Base-by-base conservation (phyloP, 2,329 filamentous ascomycete species). In the Neopestalotiopsis sp. region DNA sequence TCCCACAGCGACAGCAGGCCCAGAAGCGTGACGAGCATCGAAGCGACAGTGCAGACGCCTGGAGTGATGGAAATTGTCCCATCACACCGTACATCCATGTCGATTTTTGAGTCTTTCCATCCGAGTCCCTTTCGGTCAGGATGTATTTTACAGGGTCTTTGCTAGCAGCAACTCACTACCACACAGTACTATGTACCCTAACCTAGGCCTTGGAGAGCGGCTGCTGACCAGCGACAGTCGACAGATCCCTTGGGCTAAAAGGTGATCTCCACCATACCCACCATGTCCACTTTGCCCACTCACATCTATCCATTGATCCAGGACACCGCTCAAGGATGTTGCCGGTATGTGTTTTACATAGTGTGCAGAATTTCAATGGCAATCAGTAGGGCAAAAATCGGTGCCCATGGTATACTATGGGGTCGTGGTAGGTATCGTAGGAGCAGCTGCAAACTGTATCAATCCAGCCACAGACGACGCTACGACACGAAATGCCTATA, bases 261-360 rank as follows among this genome's bases (percentile, higher is more conserved):
- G 14, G 59, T 34, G 20, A 28, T 57, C 64, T 28, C 64, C 45
- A 66, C 64, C 49, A 24, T 66, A 20, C 30, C 64, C 64, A 66
- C 64, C 49, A 34, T 20, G 5, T 17, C 40, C 40, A 66, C 52
- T 58, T 66, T 66, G 14, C 45, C 40, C 24, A 66, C 57, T 24
- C 57, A 14, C 24, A 34, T 34, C 24, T 12, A 32, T 59, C 24
- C 57, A 59, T 24, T n/a, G 49, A 13, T n/a, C 6, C 49, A 58
- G 59, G n/a, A 34, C 9, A 17, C 10, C 30, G 38, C 30, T 38
- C 34, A 52, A 52, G 45, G 45, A 52, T 40, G 59, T 38, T 17
- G 17, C 28, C 59, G 14, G 59, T 59, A 30, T 59, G 57, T 34
- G 30, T 14, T 59, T 59, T 59, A n/a, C 57, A 59, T 30, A 59